Evolutionary conservation across 192 early-diverging fungal genomes (phyloP).

Genomic region (Coemansia sp.): DNA sequence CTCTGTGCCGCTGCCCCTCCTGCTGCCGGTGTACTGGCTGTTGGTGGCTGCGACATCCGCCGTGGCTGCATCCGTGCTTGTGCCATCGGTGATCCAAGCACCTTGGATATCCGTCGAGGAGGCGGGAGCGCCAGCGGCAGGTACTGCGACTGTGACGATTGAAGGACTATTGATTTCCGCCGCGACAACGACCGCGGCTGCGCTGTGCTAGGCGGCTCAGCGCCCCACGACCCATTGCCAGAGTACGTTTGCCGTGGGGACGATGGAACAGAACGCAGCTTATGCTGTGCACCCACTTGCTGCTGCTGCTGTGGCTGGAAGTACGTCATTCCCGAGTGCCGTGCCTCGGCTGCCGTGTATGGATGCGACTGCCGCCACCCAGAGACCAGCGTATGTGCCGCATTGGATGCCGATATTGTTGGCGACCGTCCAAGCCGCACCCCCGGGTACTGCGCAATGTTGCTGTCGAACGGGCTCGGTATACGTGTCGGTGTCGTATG

Average conservation of each 20-base stretch:
- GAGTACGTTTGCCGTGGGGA: neutral
- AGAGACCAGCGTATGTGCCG: neutral
- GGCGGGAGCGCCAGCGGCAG: conserved; percentile 32
- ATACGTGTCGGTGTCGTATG: neutral
- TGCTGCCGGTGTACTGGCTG: neutral
- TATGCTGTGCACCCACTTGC: neutral
- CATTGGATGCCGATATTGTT: neutral
- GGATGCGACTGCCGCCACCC: neutral
- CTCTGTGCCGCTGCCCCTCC: conserved; percentile 12
- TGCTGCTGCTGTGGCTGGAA: neutral
- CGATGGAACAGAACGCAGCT: neutral
- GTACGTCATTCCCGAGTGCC: neutral
- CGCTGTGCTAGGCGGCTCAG: neutral
- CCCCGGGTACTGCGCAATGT: neutral
- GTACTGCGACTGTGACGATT: conserved; percentile 35
- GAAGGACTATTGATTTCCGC: conserved; percentile 41
- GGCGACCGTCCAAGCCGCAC: neutral
- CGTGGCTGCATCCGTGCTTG: neutral
- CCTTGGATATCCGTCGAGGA: neutral
- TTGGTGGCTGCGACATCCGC: neutral
- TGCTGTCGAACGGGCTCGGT: neutral
- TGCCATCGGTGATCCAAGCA: neutral
- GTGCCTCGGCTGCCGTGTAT: neutral
- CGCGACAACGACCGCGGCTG: conserved; percentile 29
- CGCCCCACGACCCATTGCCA: neutral